phyloP scores from a whole-genome alignment of 345 rosid species.

The Citrus hindsii region DNA sequence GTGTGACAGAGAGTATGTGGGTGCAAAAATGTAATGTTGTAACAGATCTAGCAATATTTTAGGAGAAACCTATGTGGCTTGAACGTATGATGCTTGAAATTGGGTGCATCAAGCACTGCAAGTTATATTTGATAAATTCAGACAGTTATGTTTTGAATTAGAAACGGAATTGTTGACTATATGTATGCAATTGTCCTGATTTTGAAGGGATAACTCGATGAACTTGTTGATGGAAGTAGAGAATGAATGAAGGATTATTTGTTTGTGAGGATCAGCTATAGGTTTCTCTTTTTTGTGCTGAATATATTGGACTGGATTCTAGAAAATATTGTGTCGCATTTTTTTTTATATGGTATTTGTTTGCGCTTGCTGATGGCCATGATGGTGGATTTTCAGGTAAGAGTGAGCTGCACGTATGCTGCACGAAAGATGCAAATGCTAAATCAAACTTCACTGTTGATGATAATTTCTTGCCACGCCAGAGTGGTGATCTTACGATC shows the following conservation, averaged over 20 bases:
- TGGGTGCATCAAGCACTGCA: background rate
- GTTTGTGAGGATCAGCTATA: background rate
- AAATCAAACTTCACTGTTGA: slow-evolving; percentile 55
- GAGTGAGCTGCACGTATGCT: slow-evolving; percentile 65
- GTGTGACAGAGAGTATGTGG: background rate
- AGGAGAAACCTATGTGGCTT: background rate
- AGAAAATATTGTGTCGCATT: background rate
- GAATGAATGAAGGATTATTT: background rate
- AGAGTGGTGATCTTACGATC: slow-evolving; percentile 82
- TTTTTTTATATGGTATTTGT: slow-evolving; percentile 1
- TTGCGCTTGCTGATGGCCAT: slow-evolving; percentile 1
- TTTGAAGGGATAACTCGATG: background rate
- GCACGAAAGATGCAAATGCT: slow-evolving; percentile 48
- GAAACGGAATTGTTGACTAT: background rate
- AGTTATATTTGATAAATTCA: background rate
- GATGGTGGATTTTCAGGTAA: slow-evolving; percentile 40
- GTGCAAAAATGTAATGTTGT: background rate
- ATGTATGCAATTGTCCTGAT: background rate
- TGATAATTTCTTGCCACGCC: slow-evolving; percentile 67
- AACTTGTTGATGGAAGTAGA: background rate
- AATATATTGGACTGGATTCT: background rate
- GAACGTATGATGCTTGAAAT: background rate
- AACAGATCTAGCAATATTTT: background rate
- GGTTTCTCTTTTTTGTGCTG: background rate
- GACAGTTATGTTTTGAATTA: background rate